Percentiles rank a stretch among this genome's conserved stretches.
Conservation (phyloP, 176 grass and related monocot genomes). For the Rhynchospora breviuscula region DNA sequence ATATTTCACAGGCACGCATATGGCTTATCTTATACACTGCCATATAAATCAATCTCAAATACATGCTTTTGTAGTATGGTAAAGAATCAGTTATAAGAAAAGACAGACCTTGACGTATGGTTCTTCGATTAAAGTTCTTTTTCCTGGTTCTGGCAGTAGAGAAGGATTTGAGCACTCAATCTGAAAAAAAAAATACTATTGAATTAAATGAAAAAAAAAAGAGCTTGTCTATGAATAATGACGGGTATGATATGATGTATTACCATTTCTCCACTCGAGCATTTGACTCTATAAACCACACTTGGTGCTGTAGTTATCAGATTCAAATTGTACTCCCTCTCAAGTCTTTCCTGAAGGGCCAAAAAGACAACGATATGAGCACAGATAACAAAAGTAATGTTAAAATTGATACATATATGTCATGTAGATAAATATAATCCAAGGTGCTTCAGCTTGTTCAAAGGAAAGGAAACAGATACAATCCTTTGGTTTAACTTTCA, state of each 20-base stretch:
- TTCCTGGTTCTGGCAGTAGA: slow-evolving; percentile 84
- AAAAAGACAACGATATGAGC: slow-evolving; percentile 15
- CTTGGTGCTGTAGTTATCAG: slow-evolving; percentile 98
- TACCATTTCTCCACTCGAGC: slow-evolving; percentile 71
- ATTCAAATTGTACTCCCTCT: slow-evolving; percentile 93
- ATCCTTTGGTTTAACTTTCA: neutral
- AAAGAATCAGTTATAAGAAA: neutral
- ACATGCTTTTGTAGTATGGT: slow-evolving; percentile 3
- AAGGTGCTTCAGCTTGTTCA: slow-evolving; percentile 19
- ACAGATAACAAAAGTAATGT: too few species aligned
- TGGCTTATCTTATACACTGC: neutral
- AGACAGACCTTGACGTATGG: slow-evolving; percentile 79
- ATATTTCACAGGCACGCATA: neutral
- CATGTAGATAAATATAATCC: slow-evolving; percentile 14
- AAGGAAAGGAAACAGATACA: slow-evolving; percentile 15
- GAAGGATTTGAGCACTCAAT: slow-evolving; percentile 94
- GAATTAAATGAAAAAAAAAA: slow-evolving; percentile 29
- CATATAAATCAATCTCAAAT: slow-evolving; percentile 11
- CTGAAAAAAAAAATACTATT: slow-evolving; percentile 34
- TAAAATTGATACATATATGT: too few species aligned
- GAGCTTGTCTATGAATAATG: slow-evolving; percentile 13
- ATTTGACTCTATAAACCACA: slow-evolving; percentile 89
- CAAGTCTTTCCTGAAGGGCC: slow-evolving; percentile 89
- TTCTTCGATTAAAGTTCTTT: slow-evolving; percentile 83
- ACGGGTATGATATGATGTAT: slow-evolving; percentile 25